Conservation (phyloP, 1,139 yeast species). For the Kodamaea plutei region DNA sequence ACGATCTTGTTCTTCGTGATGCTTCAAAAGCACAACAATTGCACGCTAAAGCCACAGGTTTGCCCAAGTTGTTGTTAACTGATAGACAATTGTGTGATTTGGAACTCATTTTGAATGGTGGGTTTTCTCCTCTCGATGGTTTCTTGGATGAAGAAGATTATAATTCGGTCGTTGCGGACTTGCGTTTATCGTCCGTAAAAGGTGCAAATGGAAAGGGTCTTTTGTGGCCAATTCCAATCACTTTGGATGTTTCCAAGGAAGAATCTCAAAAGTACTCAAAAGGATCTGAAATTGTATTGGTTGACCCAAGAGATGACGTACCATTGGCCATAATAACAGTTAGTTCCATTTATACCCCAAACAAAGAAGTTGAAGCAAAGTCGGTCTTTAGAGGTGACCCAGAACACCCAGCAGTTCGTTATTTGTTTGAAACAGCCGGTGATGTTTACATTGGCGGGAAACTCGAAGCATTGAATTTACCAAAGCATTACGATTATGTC, state of each 20-base stretch:
- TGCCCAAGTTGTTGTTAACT: conserved; percentile 58
- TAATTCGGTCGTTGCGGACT: conserved; percentile 68
- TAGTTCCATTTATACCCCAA: conserved; percentile 75
- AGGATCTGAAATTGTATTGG: conserved; percentile 67
- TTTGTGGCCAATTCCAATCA: conserved; percentile 92
- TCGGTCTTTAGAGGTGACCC: conserved; percentile 95
- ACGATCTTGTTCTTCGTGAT: conserved; percentile 84
- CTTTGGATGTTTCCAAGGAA: conserved; percentile 65
- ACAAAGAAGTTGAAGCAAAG: conserved; percentile 74
- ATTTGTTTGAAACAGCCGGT: conserved; percentile 69
- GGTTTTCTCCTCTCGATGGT: conserved; percentile 89
- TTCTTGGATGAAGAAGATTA: conserved; percentile 81
- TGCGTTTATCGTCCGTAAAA: conserved; percentile 58
- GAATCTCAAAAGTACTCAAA: conserved; percentile 45
- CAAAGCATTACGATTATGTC: conserved; percentile 87
- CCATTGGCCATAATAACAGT: conserved; percentile 79
- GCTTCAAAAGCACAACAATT: conserved; percentile 54
- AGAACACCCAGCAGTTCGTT: conserved; percentile 89
- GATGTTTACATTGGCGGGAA: conserved; percentile 87
- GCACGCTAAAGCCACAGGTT: conserved; percentile 45
- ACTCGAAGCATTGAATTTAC: conserved; percentile 76
- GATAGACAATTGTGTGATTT: conserved; percentile 92
- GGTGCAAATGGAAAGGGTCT: conserved; percentile 51
- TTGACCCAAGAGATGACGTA: conserved; percentile 79
- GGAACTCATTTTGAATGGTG: conserved; percentile 89